These are phyloP conservation scores for Rhododendron mucronatum DNA, from an alignment of 148 eudicot species.

Conservation along the genomic window DNA sequence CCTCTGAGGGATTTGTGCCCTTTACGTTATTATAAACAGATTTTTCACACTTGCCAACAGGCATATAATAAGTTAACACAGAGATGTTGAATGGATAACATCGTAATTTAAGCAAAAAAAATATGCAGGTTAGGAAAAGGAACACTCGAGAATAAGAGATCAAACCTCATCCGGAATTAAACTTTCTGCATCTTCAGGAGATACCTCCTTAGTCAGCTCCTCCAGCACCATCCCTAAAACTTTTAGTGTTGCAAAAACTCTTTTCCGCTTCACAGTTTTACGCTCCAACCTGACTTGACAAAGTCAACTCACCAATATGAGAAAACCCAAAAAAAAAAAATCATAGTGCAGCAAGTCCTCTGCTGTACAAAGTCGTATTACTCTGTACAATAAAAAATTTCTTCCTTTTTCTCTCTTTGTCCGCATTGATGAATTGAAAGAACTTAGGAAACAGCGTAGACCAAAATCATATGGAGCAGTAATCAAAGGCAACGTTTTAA, in stretches of 20 bases:
- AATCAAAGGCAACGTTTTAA: neutral
- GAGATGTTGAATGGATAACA: neutral
- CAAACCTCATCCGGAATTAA: constrained; percentile 87
- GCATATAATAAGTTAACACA: neutral
- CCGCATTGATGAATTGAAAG: neutral
- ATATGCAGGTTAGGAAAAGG: neutral
- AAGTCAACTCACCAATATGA: constrained; percentile 1
- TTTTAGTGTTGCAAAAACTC: constrained; percentile 85
- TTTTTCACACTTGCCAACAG: neutral
- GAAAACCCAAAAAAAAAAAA: neutral
- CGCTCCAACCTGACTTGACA: constrained; percentile 62
- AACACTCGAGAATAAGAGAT: neutral
- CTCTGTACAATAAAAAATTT: neutral
- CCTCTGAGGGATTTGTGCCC: neutral
- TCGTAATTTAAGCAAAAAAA: neutral
- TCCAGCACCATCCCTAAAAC: constrained; percentile 82
- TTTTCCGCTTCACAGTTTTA: constrained; percentile 81
- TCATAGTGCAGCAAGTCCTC: neutral
- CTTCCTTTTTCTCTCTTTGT: neutral
- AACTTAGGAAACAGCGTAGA: neutral
- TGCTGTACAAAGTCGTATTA: neutral
- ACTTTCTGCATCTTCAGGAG: constrained; percentile 86
- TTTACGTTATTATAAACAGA: neutral
- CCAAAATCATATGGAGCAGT: neutral
- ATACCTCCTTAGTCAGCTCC: constrained; percentile 78